Evolutionary conservation across 768 basidiomycete genomes (phyloP).

Genomic region (Suillus ampliporus): DNA sequence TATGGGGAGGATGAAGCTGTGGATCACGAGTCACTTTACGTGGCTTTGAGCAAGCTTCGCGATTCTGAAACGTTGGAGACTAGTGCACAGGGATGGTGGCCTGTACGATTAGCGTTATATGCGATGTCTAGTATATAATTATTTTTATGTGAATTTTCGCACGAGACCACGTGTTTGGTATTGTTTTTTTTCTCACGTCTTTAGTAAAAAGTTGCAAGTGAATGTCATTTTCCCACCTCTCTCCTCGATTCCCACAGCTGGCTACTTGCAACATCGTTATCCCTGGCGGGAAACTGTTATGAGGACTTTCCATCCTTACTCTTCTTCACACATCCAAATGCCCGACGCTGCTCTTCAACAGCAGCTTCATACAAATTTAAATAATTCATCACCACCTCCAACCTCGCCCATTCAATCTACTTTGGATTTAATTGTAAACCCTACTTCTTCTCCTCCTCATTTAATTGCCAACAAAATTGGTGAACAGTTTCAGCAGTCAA

Average conservation of each 20-base stretch:
- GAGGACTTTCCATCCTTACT: constrained; percentile 51
- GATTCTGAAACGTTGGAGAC: no score
- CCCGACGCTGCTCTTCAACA: constrained; percentile 43
- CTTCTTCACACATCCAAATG: constrained; percentile 49
- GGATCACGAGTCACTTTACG: constrained; percentile 45
- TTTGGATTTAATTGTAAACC: constrained; percentile 45
- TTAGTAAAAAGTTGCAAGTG: constrained; percentile 8
- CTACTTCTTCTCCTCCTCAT: constrained; percentile 31
- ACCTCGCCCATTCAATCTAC: constrained; percentile 47
- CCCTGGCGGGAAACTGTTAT: constrained; percentile 48
- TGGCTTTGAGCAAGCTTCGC: constrained; percentile 39
- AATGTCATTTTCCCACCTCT: constrained; percentile 52
- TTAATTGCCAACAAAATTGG: constrained; percentile 39
- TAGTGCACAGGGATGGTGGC: not conserved
- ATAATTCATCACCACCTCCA: constrained; percentile 54
- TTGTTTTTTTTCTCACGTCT: constrained; percentile 19
- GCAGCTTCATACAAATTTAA: constrained; percentile 31
- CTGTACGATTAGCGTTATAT: constrained; percentile 7
- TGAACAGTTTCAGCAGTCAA: constrained; percentile 39
- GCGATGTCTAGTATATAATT: constrained; percentile 9
- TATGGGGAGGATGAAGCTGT: constrained; percentile 41
- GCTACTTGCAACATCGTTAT: constrained; percentile 39
- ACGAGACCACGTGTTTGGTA: constrained; percentile 38
- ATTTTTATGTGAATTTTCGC: constrained; percentile 24
- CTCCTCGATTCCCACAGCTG: constrained; percentile 52